Percentiles rank a stretch among this genome's conserved stretches.
Evolutionary conservation across 352 stramenopile genomes (phyloP).

Genomic region (Globisporangium nagaii): DNA sequence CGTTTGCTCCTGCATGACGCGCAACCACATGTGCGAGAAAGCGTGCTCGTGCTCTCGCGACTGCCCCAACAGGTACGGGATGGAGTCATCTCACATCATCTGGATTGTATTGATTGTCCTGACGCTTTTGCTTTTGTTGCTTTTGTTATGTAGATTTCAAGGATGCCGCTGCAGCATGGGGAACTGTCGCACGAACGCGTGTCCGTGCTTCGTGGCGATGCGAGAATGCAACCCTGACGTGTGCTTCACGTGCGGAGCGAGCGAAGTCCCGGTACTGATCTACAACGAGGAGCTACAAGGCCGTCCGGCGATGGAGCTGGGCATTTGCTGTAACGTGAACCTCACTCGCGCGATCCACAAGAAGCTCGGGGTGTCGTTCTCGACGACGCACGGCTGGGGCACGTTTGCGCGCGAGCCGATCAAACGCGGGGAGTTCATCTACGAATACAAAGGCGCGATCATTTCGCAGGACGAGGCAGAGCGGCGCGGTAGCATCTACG

Average conservation of each 20-base stretch:
- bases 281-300: constrained; percentile 26
- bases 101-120: not conserved
- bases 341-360: constrained; percentile 54
- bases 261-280: constrained; percentile 39
- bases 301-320: constrained; percentile 30
- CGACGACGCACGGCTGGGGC: constrained; percentile 57
- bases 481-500: constrained; percentile 77
- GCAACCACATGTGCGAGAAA: constrained; percentile 78
- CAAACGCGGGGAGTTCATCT: constrained; percentile 63
- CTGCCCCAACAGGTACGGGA: constrained; percentile 59
- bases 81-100: too few relatives aligned
- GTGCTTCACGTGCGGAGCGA: constrained; percentile 53
- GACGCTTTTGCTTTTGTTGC: not conserved
- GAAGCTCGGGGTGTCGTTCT: constrained; percentile 53
- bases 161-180: constrained; percentile 50
- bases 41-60: constrained; percentile 77
- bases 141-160: constrained; percentile 26
- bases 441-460: constrained; percentile 60
- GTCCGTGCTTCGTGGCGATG: constrained; percentile 50
- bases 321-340: constrained; percentile 69
- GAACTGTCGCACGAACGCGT: constrained; percentile 60
- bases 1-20: constrained; percentile 67
- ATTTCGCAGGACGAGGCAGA: constrained; percentile 70
- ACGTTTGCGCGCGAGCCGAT: constrained; percentile 57
- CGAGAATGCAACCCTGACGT: constrained; percentile 58